A percentile compares a stretch with the other conserved stretches of the same genome.
Evolutionary conservation across 148 eudicot species (phyloP).

Genomic region (Rhododendron mucronatum): DNA sequence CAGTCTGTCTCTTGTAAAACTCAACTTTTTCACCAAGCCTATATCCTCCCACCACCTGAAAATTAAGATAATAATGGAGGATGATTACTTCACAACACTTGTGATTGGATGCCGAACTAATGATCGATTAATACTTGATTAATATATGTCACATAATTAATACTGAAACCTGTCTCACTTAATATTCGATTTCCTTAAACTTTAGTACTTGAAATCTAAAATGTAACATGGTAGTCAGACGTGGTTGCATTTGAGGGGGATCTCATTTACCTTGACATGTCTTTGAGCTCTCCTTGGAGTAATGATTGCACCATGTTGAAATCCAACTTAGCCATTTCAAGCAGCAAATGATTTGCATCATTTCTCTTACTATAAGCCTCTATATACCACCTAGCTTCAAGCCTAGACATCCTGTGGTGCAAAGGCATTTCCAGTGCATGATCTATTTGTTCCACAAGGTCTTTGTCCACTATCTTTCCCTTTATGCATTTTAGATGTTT

Average conservation of each 20-base stretch:
- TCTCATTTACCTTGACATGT: conserved; percentile 18
- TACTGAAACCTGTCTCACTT: too few relatives aligned
- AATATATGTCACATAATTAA: too few relatives aligned
- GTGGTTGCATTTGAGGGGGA: background rate
- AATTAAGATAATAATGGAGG: background rate
- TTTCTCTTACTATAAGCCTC: background rate
- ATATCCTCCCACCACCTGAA: conserved; percentile 18
- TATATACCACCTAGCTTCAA: too few relatives aligned
- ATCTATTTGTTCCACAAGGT: too few relatives aligned
- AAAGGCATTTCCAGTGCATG: too few relatives aligned
- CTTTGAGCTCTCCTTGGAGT: conserved; percentile 17
- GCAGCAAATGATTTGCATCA: background rate
- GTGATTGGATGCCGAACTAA: too few relatives aligned
- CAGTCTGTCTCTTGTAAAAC: conserved; percentile 16
- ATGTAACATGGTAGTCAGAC: too few relatives aligned
- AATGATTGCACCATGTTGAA: conserved; percentile 16
- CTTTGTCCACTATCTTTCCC: too few relatives aligned
- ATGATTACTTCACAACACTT: background rate
- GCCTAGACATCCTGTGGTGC: too few relatives aligned
- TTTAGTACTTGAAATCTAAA: background rate
- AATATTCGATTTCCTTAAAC: too few relatives aligned
- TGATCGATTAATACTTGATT: too few relatives aligned
- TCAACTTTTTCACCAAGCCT: conserved; percentile 4
- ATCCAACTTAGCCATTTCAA: conserved; percentile 22
- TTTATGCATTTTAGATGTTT: too few relatives aligned